These are phyloP conservation scores for Raffaelea albimanens DNA, from an alignment of 2,329 filamentous ascomycete species.

Conservation along the genomic window DNA sequence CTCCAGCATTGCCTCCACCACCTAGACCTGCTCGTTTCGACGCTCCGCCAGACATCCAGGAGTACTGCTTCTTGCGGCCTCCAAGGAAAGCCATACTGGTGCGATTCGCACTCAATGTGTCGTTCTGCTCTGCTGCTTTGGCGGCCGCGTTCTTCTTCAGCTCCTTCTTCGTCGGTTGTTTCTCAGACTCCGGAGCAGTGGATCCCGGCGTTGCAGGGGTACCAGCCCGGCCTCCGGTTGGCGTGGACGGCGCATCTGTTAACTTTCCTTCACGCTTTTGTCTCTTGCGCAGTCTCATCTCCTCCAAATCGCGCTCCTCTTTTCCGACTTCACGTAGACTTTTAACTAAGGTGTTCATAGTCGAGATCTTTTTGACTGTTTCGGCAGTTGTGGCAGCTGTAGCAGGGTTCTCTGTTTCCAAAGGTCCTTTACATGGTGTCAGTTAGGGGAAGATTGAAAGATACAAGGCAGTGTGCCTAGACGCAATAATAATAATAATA, in stretches of 20 bases:
- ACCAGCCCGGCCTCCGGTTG: conserved; percentile 38
- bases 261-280: conserved; percentile 52
- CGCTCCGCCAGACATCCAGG: conserved; percentile 60
- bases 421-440: conserved; percentile 25
- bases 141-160: conserved; percentile 66
- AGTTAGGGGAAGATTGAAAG: conserved; percentile 12
- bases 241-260: conserved; percentile 38
- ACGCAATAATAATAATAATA: no score
- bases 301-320: conserved; percentile 62
- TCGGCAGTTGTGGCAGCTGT: background rate
- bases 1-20: conserved; percentile 20
- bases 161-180: conserved; percentile 80
- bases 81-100: conserved; percentile 63
- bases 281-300: conserved; percentile 59
- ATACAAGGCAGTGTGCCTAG: background rate
- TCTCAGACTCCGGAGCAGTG: conserved; percentile 54
- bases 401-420: conserved; percentile 28
- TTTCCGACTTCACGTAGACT: conserved; percentile 51
- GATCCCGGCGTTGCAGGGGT: conserved; percentile 53
- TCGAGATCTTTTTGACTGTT: conserved; percentile 27
- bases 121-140: conserved; percentile 67
- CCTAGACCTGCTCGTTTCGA: conserved; percentile 27
- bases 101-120: conserved; percentile 72
- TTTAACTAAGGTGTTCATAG: conserved; percentile 37
- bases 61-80: conserved; percentile 60